phyloP scores from a whole-genome alignment of 129 eudicot genomes.

The Rutidosis leptorrhynchoides region DNA sequence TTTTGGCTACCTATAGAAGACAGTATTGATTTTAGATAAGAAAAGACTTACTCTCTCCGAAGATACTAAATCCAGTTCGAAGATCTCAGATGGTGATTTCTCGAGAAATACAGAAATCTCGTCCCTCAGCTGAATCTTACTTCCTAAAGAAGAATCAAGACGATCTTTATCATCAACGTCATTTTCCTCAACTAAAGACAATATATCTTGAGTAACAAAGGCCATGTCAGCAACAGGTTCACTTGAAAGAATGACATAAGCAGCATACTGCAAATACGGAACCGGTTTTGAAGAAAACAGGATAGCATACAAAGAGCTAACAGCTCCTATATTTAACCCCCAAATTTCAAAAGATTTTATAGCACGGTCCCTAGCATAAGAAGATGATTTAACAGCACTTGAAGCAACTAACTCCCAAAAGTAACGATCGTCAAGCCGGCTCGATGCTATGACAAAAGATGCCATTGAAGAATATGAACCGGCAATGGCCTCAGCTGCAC shows the following conservation, averaged over 20 bases:
- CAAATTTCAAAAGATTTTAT: slow-evolving; percentile 78
- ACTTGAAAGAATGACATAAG: slow-evolving; percentile 73
- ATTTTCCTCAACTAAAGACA: slow-evolving; percentile 23
- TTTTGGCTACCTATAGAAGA: neutral
- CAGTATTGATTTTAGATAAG: neutral
- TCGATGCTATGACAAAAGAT: slow-evolving; percentile 54
- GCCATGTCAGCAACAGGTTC: slow-evolving; percentile 58
- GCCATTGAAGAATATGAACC: slow-evolving; percentile 47
- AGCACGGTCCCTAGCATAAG: slow-evolving; percentile 70
- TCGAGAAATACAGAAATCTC: slow-evolving; percentile 66
- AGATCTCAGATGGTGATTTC: slow-evolving; percentile 48
- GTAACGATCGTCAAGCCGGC: slow-evolving; percentile 45
- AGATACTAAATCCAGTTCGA: slow-evolving; percentile 62
- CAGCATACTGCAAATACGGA: slow-evolving; percentile 67
- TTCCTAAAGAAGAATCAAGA: slow-evolving; percentile 42
- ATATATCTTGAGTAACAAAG: slow-evolving; percentile 39
- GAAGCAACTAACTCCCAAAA: slow-evolving; percentile 86
- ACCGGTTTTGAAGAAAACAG: slow-evolving; percentile 75
- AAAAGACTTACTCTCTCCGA: slow-evolving; percentile 58
- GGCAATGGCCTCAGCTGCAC: slow-evolving; percentile 78
- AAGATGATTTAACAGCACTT: slow-evolving; percentile 57
- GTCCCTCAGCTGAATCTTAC: slow-evolving; percentile 50
- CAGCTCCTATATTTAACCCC: slow-evolving; percentile 87
- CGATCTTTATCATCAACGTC: slow-evolving; percentile 35
- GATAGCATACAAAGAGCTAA: slow-evolving; percentile 81